phyloP scores from a whole-genome alignment of 371 early-diverging fungal genomes.

The Actinomortierella ambigua region DNA sequence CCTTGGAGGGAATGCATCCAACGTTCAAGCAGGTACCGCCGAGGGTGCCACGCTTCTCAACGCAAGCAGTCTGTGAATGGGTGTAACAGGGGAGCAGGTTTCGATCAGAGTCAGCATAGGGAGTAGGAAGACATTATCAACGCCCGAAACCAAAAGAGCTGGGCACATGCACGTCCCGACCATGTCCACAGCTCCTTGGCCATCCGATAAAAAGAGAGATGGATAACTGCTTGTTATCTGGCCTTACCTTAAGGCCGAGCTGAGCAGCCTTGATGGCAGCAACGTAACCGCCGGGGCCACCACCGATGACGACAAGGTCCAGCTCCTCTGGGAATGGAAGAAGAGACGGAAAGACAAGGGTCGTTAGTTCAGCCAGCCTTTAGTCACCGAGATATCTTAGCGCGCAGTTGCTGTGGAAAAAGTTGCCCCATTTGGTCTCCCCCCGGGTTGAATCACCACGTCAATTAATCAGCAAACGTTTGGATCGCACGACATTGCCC shows the following conservation, averaged over 20 bases:
- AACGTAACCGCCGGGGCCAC: conserved; percentile 98
- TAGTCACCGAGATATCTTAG: conserved; percentile 8
- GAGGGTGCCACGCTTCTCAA: conserved; percentile 95
- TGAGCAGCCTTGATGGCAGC: conserved; percentile 99
- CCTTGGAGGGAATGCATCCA: conserved; percentile 99
- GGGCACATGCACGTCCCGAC: too few species aligned
- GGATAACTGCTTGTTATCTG: not conserved
- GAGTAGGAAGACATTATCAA: too few species aligned
- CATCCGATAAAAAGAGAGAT: not conserved
- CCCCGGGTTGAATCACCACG: too few species aligned
- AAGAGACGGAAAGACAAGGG: not conserved
- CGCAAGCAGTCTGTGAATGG: conserved; percentile 96
- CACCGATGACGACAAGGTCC: conserved; percentile 91
- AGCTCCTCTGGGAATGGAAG: conserved; percentile 56
- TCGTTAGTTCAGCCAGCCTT: conserved; percentile 1
- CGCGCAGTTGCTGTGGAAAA: not conserved
- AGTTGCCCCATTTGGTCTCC: not conserved
- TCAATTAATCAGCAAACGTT: not conserved
- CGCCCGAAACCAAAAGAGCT: too few species aligned
- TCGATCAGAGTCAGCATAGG: too few species aligned
- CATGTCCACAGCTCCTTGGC: too few species aligned
- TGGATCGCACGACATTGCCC: not conserved
- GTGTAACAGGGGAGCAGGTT: too few species aligned
- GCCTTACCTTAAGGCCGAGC: conserved; percentile 89
- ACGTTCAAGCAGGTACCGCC: conserved; percentile 99